phyloP scores from a whole-genome alignment of 805 yeast species.

The Lipomyces lipofer region DNA sequence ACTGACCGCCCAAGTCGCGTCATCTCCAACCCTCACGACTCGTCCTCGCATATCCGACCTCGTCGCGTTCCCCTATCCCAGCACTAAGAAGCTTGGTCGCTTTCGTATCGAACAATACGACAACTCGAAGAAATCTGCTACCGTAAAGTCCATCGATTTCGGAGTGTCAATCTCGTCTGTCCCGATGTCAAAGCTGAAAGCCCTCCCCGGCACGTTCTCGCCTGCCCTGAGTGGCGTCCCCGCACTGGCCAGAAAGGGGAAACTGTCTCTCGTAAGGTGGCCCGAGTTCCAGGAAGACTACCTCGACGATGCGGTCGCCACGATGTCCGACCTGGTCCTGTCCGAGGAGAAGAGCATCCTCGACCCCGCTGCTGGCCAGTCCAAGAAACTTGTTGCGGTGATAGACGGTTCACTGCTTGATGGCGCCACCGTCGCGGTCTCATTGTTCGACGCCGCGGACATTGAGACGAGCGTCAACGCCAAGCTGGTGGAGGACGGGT shows the following conservation, averaged over 20 bases:
- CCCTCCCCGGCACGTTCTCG: slow-evolving; percentile 14
- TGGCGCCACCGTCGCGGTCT: slow-evolving; percentile 15
- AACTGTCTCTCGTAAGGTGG: slow-evolving; percentile 20
- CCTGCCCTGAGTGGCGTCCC: slow-evolving; percentile 17
- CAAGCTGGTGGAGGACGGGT: slow-evolving; percentile 24
- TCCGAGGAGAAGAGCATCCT: slow-evolving; percentile 17
- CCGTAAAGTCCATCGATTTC: slow-evolving; percentile 22
- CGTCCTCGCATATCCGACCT: slow-evolving; percentile 24
- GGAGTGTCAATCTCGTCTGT: slow-evolving; percentile 23
- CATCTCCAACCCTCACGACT: neutral
- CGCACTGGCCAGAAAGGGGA: slow-evolving; percentile 30
- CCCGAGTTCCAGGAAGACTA: slow-evolving; percentile 28
- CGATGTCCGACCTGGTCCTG: slow-evolving; percentile 22
- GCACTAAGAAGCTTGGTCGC: slow-evolving; percentile 16
- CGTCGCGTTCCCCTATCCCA: slow-evolving; percentile 20
- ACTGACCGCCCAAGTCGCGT: slow-evolving; percentile 9
- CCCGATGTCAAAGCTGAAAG: slow-evolving; percentile 19
- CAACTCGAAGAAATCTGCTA: slow-evolving; percentile 10
- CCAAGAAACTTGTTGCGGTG: slow-evolving; percentile 28
- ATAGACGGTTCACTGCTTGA: slow-evolving; percentile 16
- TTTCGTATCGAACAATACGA: slow-evolving; percentile 23
- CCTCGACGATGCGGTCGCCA: slow-evolving; percentile 24
- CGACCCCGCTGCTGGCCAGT: slow-evolving; percentile 1
- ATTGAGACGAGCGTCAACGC: slow-evolving; percentile 29
- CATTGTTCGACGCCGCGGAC: slow-evolving; percentile 24